Evolutionary conservation across 805 yeast genomes (phyloP).

Genomic region (Lipomyces yamanashiensis): DNA sequence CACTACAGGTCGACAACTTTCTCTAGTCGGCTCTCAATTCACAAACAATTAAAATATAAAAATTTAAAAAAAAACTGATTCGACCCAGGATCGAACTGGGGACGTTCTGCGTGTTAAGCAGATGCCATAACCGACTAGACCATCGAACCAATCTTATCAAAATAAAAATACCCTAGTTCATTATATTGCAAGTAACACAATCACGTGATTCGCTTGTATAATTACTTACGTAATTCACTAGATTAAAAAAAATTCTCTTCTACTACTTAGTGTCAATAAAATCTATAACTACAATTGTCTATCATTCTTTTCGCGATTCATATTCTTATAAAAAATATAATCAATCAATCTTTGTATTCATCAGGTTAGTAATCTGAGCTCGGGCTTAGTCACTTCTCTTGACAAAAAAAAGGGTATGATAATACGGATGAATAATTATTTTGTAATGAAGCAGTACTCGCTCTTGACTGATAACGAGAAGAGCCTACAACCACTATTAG

Average conservation of each 20-base stretch:
- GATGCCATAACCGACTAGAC: conserved; percentile 99
- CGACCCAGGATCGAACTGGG: conserved; percentile 99
- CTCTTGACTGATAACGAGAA: too few relatives aligned
- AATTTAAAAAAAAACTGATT: conserved; percentile 63
- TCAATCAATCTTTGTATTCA: not conserved
- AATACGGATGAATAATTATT: too few relatives aligned
- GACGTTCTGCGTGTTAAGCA: conserved; percentile 99
- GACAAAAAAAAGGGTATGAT: not conserved
- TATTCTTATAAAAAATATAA: too few relatives aligned
- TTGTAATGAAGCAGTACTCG: too few relatives aligned
- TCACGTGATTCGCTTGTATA: conserved; percentile 17
- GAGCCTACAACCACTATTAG: not conserved
- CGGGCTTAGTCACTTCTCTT: not conserved
- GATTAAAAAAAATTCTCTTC: too few relatives aligned
- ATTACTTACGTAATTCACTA: too few relatives aligned
- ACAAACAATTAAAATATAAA: not conserved
- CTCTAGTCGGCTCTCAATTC: not conserved
- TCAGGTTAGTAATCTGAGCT: not conserved
- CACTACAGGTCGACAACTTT: too few relatives aligned
- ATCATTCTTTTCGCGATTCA: too few relatives aligned
- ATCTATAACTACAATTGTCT: too few relatives aligned
- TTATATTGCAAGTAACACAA: not conserved
- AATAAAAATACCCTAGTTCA: not conserved
- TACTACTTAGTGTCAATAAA: too few relatives aligned
- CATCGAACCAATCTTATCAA: conserved; percentile 71